Conservation (phyloP, 2,329 filamentous ascomycete species). For the Xylariaceae sp. region DNA sequence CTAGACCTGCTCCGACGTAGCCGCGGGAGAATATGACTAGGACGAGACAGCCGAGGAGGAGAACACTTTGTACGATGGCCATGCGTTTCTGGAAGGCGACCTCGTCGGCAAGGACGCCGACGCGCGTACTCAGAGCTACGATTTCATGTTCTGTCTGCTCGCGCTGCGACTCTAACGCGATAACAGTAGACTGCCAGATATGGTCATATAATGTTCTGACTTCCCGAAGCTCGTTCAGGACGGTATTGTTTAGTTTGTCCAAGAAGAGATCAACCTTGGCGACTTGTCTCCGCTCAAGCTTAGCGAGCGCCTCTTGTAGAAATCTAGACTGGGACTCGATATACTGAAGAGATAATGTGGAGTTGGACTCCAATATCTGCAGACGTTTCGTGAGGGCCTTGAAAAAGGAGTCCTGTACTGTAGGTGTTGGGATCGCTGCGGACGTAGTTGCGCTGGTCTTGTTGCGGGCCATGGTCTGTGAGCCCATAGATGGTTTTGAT, state of each 20-base stretch:
- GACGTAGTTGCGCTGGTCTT: constrained; percentile 39
- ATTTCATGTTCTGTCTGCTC: constrained; percentile 81
- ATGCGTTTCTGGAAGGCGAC: constrained; percentile 83
- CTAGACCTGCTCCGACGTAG: constrained; percentile 30
- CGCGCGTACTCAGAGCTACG: constrained; percentile 69
- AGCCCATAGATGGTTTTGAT: constrained; percentile 19
- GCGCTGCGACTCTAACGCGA: constrained; percentile 83
- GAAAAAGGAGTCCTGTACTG: constrained; percentile 96
- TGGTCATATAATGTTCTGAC: constrained; percentile 88
- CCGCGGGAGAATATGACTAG: constrained; percentile 75
- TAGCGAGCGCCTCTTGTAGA: constrained; percentile 77
- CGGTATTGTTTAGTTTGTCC: constrained; percentile 78
- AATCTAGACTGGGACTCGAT: constrained; percentile 94
- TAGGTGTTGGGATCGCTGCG: constrained; percentile 57
- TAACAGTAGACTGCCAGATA: constrained; percentile 91
- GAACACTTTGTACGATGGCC: constrained; percentile 83
- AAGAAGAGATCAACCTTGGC: constrained; percentile 79
- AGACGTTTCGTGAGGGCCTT: constrained; percentile 92
- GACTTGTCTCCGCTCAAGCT: constrained; percentile 82
- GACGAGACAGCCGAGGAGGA: constrained; percentile 80
- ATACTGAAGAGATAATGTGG: constrained; percentile 87
- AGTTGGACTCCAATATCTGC: constrained; percentile 85
- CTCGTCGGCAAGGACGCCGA: constrained; percentile 91
- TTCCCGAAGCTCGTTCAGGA: constrained; percentile 71
- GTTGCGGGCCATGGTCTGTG: constrained; percentile 30